These are phyloP conservation scores for Kondoa subrosea DNA, from an alignment of 768 basidiomycete genomes.

Conservation along the genomic window DNA sequence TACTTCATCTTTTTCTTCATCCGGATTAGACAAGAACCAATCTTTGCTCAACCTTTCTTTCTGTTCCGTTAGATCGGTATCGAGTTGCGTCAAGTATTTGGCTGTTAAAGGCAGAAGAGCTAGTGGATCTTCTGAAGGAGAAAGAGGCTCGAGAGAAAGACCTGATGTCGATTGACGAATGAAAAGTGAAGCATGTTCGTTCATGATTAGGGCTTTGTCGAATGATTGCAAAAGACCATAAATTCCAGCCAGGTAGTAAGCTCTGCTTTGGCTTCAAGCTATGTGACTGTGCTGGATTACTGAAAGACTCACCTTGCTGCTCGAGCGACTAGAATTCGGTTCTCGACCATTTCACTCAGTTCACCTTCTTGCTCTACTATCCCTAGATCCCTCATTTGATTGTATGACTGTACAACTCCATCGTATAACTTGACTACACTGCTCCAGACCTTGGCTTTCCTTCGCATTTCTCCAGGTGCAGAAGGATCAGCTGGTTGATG, in stretches of 20 bases:
- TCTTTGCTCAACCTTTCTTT: not conserved
- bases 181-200: constrained; percentile 8
- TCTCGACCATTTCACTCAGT: not conserved
- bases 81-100: not conserved
- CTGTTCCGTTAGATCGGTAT: not conserved
- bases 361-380: not conserved
- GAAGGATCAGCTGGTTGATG: not conserved
- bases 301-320: not conserved
- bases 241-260: not conserved
- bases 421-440: constrained; percentile 1
- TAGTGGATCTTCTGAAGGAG: too few relatives aligned
- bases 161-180: not conserved
- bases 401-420: not conserved
- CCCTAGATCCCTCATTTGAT: not conserved
- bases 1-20: too few relatives aligned
- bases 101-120: too few relatives aligned
- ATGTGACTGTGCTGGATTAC: not conserved
- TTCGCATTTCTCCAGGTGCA: not conserved
- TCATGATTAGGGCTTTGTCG: constrained; percentile 1
- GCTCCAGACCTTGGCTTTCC: not conserved
- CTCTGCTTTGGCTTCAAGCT: constrained; percentile 1
- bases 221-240: not conserved
- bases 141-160: constrained; percentile 1
- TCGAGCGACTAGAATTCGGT: not conserved
- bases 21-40: not conserved